Evolutionary conservation across 768 basidiomycete species (phyloP), one percentile per base, ranked within the genome.

Genomic region (Trametopsis cervina): DNA sequence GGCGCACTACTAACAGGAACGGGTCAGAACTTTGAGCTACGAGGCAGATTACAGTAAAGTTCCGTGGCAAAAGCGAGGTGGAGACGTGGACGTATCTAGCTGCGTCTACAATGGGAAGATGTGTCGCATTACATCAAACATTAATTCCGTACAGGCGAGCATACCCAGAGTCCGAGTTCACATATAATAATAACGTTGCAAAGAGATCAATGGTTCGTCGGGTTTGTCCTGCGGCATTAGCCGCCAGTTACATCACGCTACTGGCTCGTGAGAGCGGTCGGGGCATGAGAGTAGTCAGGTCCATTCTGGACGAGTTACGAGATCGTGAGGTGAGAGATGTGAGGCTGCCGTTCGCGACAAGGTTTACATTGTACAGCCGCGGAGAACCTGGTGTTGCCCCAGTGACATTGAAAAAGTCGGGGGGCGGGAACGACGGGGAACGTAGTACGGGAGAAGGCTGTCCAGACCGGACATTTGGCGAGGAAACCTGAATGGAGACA

Each of bases 271-370:
- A 67, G 13, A 68, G 50, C 6, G 69, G 60, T 42, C 67, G 69
- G 37, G 82, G 71, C 25, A 71, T 65, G 50, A 79, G 60, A n/a
- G 67, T 69, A 29, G 77, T 70, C 35, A 86, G 59, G 59, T 75
- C 86, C 61, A 80, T 73, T 62, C 80, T 76, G 3, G 84, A 86
- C 6, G 73, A 70, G 53, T 85, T 87, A 54, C 81, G 70, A 54
- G 85, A 87, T 13, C 85, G 76, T 22, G 76, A 73, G 45, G 77
- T 67, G 42, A 76, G 61, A 20, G 68, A 68, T 49, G 70, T 63
- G 11, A 63, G 49, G 40, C 64, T 68, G 58, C 60, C 58, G 40
- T 66, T 60, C n/a, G 60, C 56, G 25, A 57, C 54, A 11, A 59
- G 48, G 50, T 47, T 57, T 29, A 53, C 60, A 44, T 54, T 57